Evolutionary conservation across 768 basidiomycete genomes (phyloP), one percentile per base, ranked within the genome.

Genomic region (Suillus ampliporus): DNA sequence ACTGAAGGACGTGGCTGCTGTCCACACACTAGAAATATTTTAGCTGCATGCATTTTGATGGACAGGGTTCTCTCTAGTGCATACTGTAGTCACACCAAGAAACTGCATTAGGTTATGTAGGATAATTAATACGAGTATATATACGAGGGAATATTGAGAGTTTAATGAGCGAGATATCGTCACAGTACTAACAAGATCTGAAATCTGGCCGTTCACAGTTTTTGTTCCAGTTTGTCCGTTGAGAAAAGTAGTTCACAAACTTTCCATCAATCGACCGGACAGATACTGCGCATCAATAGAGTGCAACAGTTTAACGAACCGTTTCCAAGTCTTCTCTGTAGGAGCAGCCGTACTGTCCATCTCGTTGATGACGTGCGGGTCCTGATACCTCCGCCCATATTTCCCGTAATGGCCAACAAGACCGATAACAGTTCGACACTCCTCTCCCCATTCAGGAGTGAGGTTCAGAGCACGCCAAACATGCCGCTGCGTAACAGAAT

Each of bases 351-450:
- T 73, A 64, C 87, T 85, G 38, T 84, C 73, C 43, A 87, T 71
- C 78, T 88, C 80, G 46, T 77, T 79, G 17, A 82, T 66, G 26
- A 89, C 83, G 26, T 79, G 75, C 28, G 79, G 66, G 64, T 89
- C 83, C 70, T 82, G 79, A 60, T 73, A 76, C 34, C 82, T 80
- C 28, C 71, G 74, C 7, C 88, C 89, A 10, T 80, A 72, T 34
- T 82, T 79, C 3, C 90, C 90, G 67, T 90, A 91, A 58, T 84
- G 73, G 19, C 68, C 71, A 46, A 89, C 72, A 41, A 91, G 82
- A 11, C 61, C 52, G 53, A 86, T 72, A 7, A 83, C 85, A 65
- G 86, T 86, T 17, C 74, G 73, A 69, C 85, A 86, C 34, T 80
- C 79, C 11, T 78, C 69, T 3, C 80, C 79, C 77, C 82, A 87